These are phyloP conservation scores for Helicostylum pulchrum DNA, from an alignment of 192 early-diverging fungal species.

Conservation along the genomic window DNA sequence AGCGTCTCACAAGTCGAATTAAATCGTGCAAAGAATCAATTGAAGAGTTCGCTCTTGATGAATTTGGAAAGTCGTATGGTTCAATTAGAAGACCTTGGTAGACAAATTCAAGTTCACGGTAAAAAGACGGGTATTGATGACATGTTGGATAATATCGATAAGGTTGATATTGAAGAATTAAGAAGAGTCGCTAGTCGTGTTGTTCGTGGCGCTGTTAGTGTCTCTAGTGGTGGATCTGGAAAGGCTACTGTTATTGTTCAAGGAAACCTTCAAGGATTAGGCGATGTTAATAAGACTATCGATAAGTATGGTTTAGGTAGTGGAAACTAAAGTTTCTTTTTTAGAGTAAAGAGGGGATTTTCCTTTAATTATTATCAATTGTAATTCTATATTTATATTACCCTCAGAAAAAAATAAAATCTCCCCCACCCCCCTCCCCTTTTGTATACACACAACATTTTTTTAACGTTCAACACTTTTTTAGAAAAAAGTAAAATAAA, in stretches of 20 bases:
- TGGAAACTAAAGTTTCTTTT: background rate
- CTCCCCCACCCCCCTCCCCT: no score
- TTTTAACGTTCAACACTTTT: no score
- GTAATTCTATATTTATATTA: no score
- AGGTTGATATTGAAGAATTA: constrained; percentile 72
- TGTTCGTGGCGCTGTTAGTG: constrained; percentile 58
- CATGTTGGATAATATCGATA: constrained; percentile 80
- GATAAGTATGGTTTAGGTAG: constrained; percentile 52
- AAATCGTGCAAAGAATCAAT: constrained; percentile 90
- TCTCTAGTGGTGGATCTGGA: constrained; percentile 54
- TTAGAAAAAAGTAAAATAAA: no score
- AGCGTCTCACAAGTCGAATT: constrained; percentile 63
- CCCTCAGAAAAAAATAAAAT: no score
- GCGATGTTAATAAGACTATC: constrained; percentile 42
- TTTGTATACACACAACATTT: no score
- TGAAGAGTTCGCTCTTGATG: constrained; percentile 91
- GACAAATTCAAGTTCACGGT: constrained; percentile 78
- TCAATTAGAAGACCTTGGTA: constrained; percentile 91
- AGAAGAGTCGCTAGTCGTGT: constrained; percentile 70
- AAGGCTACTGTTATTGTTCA: constrained; percentile 66
- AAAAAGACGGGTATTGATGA: constrained; percentile 69
- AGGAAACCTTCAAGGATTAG: constrained; percentile 49
- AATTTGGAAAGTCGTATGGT: constrained; percentile 89
- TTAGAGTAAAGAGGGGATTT: background rate
- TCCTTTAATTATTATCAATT: no score